Conservation (phyloP, 139 green algal species). For the Monoraphidium neglectum region DNA sequence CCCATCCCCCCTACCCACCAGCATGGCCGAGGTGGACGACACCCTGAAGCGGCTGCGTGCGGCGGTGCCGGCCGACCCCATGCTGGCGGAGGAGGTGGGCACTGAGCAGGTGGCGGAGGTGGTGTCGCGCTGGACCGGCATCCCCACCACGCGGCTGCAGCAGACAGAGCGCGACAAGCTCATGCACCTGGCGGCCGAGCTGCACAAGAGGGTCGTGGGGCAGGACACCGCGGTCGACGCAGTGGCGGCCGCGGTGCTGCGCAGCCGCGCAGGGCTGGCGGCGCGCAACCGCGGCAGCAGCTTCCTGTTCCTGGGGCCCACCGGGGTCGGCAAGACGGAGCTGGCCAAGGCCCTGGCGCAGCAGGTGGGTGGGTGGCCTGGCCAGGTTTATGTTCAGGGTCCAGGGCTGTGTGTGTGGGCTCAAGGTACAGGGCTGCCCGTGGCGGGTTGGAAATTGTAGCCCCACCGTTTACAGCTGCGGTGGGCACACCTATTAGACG, state of each 20-base stretch:
- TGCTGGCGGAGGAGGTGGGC: conserved; percentile 24
- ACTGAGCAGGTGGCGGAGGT: conserved; percentile 50
- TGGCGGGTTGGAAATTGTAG: no score
- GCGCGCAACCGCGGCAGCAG: conserved; percentile 93
- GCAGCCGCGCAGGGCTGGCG: conserved; percentile 85
- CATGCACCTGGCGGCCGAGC: conserved; percentile 23
- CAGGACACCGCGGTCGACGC: conserved; percentile 63
- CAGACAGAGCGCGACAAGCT: conserved; percentile 32
- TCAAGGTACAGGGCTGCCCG: no score
- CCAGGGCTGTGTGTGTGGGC: no score
- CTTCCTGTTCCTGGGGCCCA: conserved; percentile 99
- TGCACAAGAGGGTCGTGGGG: conserved; percentile 45
- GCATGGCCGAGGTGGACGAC: no score
- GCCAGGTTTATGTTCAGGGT: no score
- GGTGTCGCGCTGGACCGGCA: conserved; percentile 53
- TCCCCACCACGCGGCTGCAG: conserved; percentile 55
- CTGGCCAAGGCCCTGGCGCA: conserved; percentile 95
- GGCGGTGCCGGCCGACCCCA: background rate
- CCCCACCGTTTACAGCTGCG: no score
- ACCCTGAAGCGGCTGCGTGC: no score
- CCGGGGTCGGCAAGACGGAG: conserved; percentile 97
- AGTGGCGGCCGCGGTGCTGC: conserved; percentile 81
- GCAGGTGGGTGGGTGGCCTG: no score
- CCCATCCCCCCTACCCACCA: no score
- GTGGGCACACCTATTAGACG: no score